Conservation (phyloP, 148 eudicot genomes). For the Cornus suecica region DNA sequence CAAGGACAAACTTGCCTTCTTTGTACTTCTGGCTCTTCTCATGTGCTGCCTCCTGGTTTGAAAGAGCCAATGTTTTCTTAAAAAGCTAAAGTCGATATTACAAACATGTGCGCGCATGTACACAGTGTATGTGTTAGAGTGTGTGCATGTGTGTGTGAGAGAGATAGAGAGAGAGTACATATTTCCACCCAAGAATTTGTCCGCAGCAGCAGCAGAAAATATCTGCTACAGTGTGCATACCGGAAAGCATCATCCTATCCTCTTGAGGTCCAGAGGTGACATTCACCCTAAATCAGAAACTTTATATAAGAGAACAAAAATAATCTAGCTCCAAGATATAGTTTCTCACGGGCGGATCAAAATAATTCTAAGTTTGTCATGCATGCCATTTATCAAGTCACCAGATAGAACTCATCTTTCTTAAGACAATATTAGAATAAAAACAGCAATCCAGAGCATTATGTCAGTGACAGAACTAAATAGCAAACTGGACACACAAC, state of each 20-base stretch:
- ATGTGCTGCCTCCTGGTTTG: conserved; percentile 58
- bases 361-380: not conserved
- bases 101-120: not conserved
- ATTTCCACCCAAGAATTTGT: conserved; percentile 93
- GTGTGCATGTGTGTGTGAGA: not conserved
- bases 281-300: conserved; percentile 49
- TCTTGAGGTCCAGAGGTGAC: conserved; percentile 54
- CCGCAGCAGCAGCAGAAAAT: conserved; percentile 87
- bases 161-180: conserved; percentile 45
- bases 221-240: conserved; percentile 84
- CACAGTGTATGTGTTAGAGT: no score
- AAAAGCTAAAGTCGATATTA: not conserved
- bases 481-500: no score
- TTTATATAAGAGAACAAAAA: not conserved
- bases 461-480: no score
- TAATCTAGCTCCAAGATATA: not conserved
- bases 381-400: not conserved
- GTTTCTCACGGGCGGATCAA: not conserved
- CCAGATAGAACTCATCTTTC: no score
- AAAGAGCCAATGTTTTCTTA: not conserved
- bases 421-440: no score
- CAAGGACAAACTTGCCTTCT: conserved; percentile 88
- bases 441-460: no score
- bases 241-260: conserved; percentile 78
- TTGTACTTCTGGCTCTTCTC: conserved; percentile 86